phyloP scores from a whole-genome alignment of 2,329 filamentous ascomycete genomes.

The Podosphaera leucotricha region DNA sequence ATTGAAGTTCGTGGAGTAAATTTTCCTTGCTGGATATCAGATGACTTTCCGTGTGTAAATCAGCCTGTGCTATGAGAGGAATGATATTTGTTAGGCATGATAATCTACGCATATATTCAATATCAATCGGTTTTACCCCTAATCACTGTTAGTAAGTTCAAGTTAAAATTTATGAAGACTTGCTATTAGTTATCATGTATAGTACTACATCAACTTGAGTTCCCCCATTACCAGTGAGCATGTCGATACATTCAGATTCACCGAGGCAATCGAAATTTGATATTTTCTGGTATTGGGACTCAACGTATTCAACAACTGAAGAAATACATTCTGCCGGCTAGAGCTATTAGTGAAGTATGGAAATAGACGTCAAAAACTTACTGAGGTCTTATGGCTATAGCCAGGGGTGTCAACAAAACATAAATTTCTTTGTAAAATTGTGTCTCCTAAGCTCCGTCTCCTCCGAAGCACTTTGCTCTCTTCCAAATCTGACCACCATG shows the following conservation, averaged over 20 bases:
- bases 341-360: slow-evolving; percentile 12
- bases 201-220: slow-evolving; percentile 66
- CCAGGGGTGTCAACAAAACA: slow-evolving; percentile 79
- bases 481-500: slow-evolving; percentile 71
- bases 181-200: slow-evolving; percentile 57
- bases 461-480: slow-evolving; percentile 34
- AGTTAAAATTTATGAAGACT: slow-evolving; percentile 9
- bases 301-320: slow-evolving; percentile 45
- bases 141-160: slow-evolving; percentile 5
- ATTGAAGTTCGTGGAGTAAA: slow-evolving; percentile 30
- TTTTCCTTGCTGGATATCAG: slow-evolving; percentile 34
- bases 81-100: slow-evolving; percentile 61
- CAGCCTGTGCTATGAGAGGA: slow-evolving; percentile 55
- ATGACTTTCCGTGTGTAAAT: slow-evolving; percentile 37
- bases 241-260: slow-evolving; percentile 49
- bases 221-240: slow-evolving; percentile 64
- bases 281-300: slow-evolving; percentile 40
- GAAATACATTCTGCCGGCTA: slow-evolving; percentile 32
- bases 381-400: slow-evolving; percentile 28
- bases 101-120: slow-evolving; percentile 48
- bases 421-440: slow-evolving; percentile 69
- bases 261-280: slow-evolving; percentile 35
- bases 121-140: slow-evolving; percentile 38
- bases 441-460: slow-evolving; percentile 50
- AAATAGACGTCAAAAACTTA: slow-evolving; percentile 16